Evolutionary conservation across 208 protist genomes (phyloP), one percentile per base, ranked within the genome.

Genomic region (Acanthamoeba polyphaga): DNA sequence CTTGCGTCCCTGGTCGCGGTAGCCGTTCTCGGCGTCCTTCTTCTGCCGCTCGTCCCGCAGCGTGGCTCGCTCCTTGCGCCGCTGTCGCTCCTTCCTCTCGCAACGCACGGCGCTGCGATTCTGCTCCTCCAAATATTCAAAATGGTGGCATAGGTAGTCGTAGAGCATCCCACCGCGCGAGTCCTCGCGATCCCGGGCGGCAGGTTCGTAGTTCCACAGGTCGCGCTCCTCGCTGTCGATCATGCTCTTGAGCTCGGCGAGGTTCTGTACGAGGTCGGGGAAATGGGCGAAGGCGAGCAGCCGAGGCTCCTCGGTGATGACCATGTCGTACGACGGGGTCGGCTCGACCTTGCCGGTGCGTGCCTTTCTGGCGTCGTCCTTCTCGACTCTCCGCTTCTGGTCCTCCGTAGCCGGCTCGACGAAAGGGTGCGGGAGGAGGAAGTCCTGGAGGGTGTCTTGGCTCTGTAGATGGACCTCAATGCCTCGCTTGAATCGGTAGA

Each of bases 61-160:
- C 34, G 60, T 7, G 46, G 76, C 49, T 22, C 76, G 76, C 43
- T 85, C 76, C 76, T 85, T 85, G 51, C 53, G 80, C 49, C 19
- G 80, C 80, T 32, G 24, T 32, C 80, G 80, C 12, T 88, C 80
- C 53, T 88, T 88, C n/a, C 80, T 29, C 80, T 60, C 80, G 43
- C 29, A n/a, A 64, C 51, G 80, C 49, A 88, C 51, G 80, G 34
- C 34, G 9, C 80, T 3, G 24, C 51, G 51, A 46, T 92, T 24
- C 34, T 76, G 64, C 46, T 76, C 60, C n/a, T 92, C 87, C 87
- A 92, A 92, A 76, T 92, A 92, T 58, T 92, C 87, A 76, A 92
- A 92, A 76, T 92, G 87, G 60, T 92, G 87, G 62, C 66, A 62
- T 8, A 92, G 87, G 87, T 92, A 92, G 43, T 92, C 80, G 53